Conservation (phyloP, 768 basidiomycete genomes). For the Boletus speciosus region DNA sequence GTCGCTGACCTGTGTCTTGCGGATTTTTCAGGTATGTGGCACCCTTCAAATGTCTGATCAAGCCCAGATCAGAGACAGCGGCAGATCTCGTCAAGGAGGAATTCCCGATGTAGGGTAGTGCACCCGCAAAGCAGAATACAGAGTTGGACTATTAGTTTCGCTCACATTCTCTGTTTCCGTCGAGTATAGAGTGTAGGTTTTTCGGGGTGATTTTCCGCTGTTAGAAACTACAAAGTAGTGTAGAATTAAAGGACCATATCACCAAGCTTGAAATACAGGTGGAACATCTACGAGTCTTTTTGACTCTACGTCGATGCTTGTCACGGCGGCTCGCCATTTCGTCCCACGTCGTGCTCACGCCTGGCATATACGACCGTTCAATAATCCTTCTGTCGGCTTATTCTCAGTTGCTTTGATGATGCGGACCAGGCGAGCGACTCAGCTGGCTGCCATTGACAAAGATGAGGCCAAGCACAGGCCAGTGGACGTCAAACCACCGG, state of each 20-base stretch:
- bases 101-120: too few species aligned
- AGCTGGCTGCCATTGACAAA: not conserved
- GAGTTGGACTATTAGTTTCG: too few species aligned
- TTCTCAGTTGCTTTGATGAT: constrained; percentile 14
- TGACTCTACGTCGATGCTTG: not conserved
- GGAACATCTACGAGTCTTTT: not conserved
- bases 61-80: constrained; percentile 1
- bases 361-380: not conserved
- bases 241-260: too few species aligned
- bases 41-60: constrained; percentile 14
- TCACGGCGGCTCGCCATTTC: not conserved
- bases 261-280: too few species aligned
- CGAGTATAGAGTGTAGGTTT: too few species aligned
- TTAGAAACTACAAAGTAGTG: too few species aligned
- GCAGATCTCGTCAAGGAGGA: too few species aligned
- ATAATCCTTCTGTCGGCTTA: not conserved
- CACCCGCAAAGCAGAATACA: too few species aligned
- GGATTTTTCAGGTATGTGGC: not conserved
- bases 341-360: not conserved
- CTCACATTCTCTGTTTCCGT: too few species aligned
- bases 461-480: not conserved
- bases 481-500: not conserved
- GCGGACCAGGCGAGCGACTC: constrained; percentile 21
- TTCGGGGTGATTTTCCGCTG: too few species aligned
- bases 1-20: not conserved